Base-by-base conservation (phyloP, 768 basidiomycete genomes). In the Suillus alpinus region DNA sequence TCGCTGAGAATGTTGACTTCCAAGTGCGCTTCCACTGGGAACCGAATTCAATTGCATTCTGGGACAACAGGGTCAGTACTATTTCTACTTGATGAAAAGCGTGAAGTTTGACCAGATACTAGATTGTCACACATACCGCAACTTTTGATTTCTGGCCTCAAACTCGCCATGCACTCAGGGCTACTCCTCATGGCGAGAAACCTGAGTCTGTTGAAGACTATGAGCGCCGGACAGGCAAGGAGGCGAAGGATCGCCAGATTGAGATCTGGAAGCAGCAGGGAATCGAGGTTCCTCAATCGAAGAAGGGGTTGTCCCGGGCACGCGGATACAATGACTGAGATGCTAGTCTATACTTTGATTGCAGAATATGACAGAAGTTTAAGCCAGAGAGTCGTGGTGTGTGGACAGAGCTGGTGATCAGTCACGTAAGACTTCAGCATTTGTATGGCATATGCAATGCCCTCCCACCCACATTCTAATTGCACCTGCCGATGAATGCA, bases 81-180 rank as follows among this genome's bases (percentile, higher is more conserved):
- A 13, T 14, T 43, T 57, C n/a, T 58, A 50, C 12, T 20, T 34
- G 2, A 26, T 5, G 14, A 53, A 44, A 49, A 39, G 23, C 31
- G n/a, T 12, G 7, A 31, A 49, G 55, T n/a, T 50, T 31, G 23
- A 59, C 62, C 50, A 14, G 41, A 47, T 37, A 16, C 12, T 62
- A 89, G 88, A 69, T 91, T 61, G 86, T 87, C 43, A 89, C 82
- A 14, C 93, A 94, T 66, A 84, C 86, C 20, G 92, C 91, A 13
- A 91, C 84, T 13, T 92, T 92, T 67, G 91, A 94, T 73, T 91
- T 91, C 73, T 92, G 84, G 85, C 89, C 89, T 10, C 80, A 83
- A 39, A 85, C 81, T 41, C 83, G 92, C 34, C 92, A 94, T 69
- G 92, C 89, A 14, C 77, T 92, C 40, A 85, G 92, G 51, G 88